Evolutionary conservation across 257 asterid species (phyloP).

Genomic region (Lycium ferocissimum): DNA sequence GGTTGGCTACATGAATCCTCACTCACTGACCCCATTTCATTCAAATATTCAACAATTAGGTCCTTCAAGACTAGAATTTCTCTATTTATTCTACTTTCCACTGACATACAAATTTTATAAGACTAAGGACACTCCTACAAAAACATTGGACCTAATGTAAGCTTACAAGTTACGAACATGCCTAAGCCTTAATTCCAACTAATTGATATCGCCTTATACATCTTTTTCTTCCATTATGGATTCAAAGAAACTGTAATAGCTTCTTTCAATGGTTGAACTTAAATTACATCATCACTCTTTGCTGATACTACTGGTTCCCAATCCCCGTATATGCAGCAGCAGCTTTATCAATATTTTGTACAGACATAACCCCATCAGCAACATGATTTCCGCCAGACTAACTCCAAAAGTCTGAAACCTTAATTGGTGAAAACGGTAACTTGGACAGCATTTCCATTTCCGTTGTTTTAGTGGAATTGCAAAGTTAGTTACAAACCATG

Average conservation of each 20-base stretch:
- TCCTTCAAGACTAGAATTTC: neutral
- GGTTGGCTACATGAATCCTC: neutral
- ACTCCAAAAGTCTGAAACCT: neutral
- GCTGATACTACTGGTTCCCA: neutral
- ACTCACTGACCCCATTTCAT: conserved; percentile 9
- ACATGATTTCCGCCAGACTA: too few species aligned
- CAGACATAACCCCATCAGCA: too few species aligned
- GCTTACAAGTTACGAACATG: neutral
- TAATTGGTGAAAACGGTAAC: neutral
- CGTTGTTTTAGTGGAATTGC: too few species aligned
- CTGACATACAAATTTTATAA: neutral
- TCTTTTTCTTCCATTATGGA: neutral
- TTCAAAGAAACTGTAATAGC: neutral
- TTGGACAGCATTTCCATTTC: neutral
- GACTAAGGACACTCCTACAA: neutral
- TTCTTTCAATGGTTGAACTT: neutral
- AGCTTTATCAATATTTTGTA: neutral
- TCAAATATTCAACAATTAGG: neutral
- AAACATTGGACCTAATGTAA: neutral
- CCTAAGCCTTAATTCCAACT: neutral
- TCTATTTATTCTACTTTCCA: neutral
- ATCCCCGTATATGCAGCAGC: neutral
- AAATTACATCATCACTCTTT: neutral
- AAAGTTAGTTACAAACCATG: too few species aligned
- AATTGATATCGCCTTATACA: neutral